Percentiles rank a stretch among this genome's conserved stretches.
Conservation (phyloP, 495 filamentous ascomycete species). For the Penicillium daleae region DNA sequence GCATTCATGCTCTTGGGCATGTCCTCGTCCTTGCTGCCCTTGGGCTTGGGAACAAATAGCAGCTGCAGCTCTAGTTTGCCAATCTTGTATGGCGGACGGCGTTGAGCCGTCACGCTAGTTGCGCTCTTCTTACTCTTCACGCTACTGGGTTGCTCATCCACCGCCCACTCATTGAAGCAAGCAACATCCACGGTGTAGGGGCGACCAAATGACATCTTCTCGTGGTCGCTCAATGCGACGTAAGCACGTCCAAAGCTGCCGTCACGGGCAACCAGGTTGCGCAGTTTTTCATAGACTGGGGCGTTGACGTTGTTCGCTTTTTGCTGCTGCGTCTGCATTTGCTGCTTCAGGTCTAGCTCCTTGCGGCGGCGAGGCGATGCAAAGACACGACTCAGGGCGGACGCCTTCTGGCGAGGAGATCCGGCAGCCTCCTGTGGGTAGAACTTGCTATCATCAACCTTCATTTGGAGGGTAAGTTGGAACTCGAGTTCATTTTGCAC, state of each 20-base stretch:
- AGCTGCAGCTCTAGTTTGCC: constrained; percentile 92
- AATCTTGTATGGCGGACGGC: constrained; percentile 88
- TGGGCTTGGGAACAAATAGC: constrained; percentile 90
- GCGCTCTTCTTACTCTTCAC: constrained; percentile 88
- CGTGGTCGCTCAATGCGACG: constrained; percentile 89
- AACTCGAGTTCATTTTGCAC: constrained; percentile 97
- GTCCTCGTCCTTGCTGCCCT: constrained; percentile 86
- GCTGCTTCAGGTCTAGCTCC: constrained; percentile 81
- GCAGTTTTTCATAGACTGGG: constrained; percentile 77
- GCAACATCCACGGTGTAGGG: constrained; percentile 85
- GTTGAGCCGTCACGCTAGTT: constrained; percentile 58
- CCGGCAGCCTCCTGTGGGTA: constrained; percentile 52
- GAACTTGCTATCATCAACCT: constrained; percentile 74
- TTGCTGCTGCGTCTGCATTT: constrained; percentile 73
- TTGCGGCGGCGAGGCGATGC: constrained; percentile 93
- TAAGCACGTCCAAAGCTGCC: constrained; percentile 94
- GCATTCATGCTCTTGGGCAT: constrained; percentile 99
- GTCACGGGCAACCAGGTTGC: constrained; percentile 82
- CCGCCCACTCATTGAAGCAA: constrained; percentile 98
- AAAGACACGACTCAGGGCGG: constrained; percentile 89
- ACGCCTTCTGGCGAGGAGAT: constrained; percentile 69
- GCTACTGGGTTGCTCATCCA: constrained; percentile 77
- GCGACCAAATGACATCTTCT: constrained; percentile 80
- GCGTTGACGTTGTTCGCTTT: constrained; percentile 71
- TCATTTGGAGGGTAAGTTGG: constrained; percentile 93